Conservation (phyloP, 2,329 filamentous ascomycete species). For the Colletotrichum truncatum region DNA sequence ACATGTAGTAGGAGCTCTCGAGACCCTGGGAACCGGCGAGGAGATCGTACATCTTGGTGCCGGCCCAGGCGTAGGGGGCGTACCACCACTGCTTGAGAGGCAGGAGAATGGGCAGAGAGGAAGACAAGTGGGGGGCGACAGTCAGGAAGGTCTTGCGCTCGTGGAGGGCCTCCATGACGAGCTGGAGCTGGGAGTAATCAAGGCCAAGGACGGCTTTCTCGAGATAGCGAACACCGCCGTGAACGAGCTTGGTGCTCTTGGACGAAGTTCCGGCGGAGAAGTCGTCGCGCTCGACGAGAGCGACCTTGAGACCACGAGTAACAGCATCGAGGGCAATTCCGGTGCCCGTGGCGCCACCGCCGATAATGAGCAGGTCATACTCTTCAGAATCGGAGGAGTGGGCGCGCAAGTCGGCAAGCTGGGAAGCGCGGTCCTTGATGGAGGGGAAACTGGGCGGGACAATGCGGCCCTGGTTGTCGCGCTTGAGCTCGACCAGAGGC, state of each 20-base stretch:
- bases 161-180: constrained; percentile 83
- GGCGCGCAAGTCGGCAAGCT: constrained; percentile 50
- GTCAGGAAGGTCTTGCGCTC: constrained; percentile 86
- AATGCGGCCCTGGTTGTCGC: constrained; percentile 47
- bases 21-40: constrained; percentile 84
- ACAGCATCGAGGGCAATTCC: constrained; percentile 85
- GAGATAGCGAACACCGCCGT: constrained; percentile 85
- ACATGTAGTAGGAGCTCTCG: constrained; percentile 84
- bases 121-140: constrained; percentile 83
- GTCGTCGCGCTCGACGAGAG: constrained; percentile 84
- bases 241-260: constrained; percentile 88
- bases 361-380: constrained; percentile 83
- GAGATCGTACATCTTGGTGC: constrained; percentile 82
- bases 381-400: constrained; percentile 55
- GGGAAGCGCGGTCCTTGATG: constrained; percentile 45
- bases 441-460: constrained; percentile 47
- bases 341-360: constrained; percentile 80
- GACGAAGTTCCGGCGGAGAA: constrained; percentile 85
- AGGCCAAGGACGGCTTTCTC: constrained; percentile 89
- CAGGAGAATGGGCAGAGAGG: constrained; percentile 85
- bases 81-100: constrained; percentile 87
- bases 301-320: constrained; percentile 81
- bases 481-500: constrained; percentile 44
- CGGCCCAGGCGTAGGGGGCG: constrained; percentile 76
- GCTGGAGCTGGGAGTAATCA: constrained; percentile 83